phyloP scores from a whole-genome alignment of 1,284 basidiomycete genomes.

The Xerocomus minutiporus region DNA sequence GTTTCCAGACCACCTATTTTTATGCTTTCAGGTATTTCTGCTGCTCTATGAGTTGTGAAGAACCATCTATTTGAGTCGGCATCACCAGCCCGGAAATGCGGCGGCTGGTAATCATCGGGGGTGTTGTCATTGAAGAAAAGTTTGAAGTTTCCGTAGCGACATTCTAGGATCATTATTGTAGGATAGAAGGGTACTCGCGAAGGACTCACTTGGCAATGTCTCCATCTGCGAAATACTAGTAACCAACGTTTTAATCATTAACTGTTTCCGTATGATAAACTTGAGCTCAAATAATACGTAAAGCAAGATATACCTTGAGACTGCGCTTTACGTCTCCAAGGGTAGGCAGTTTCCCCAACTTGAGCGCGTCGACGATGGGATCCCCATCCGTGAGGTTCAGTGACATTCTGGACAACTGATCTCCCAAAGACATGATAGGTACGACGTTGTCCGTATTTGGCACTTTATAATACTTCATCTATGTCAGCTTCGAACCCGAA shows the following conservation, averaged over 20 bases:
- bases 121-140: conserved; percentile 73
- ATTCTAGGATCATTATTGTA: conserved; percentile 42
- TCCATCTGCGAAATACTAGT: conserved; percentile 75
- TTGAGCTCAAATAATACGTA: neutral
- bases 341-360: conserved; percentile 57
- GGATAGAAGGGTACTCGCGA: neutral
- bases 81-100: conserved; percentile 67
- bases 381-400: conserved; percentile 40
- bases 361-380: conserved; percentile 52
- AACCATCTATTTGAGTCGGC: conserved; percentile 65
- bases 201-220: conserved; percentile 58
- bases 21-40: conserved; percentile 67
- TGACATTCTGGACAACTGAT: conserved; percentile 50
- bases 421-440: conserved; percentile 66
- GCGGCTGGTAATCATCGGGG: conserved; percentile 73
- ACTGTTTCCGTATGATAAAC: conserved; percentile 34
- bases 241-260: conserved; percentile 68
- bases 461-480: conserved; percentile 54
- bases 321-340: conserved; percentile 70
- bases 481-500: conserved; percentile 3
- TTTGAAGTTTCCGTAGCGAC: conserved; percentile 79
- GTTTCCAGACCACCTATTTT: conserved; percentile 63
- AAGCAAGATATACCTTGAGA: conserved; percentile 48
- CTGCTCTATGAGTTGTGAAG: conserved; percentile 66
- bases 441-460: conserved; percentile 52